Conservation (phyloP, 1,284 basidiomycete genomes). For the Ganoderma lucidum region DNA sequence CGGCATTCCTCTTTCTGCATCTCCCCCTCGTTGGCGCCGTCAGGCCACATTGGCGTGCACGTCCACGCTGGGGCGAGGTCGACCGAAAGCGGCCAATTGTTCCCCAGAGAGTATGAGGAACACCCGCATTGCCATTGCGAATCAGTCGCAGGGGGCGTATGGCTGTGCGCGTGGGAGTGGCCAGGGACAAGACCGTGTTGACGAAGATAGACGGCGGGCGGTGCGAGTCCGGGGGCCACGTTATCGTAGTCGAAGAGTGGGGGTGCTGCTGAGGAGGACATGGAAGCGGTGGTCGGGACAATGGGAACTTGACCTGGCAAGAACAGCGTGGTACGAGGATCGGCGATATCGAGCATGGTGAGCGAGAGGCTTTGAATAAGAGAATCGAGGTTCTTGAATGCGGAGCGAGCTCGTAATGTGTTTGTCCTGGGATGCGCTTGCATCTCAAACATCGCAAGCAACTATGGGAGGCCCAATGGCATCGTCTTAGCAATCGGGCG, state of each 20-base stretch:
- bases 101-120: conserved; percentile 57
- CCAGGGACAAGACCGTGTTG: conserved; percentile 11
- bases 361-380: conserved; percentile 69
- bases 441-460: conserved; percentile 74
- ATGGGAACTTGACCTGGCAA: conserved; percentile 17
- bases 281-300: conserved; percentile 36
- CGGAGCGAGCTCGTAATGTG: conserved; percentile 57
- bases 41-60: conserved; percentile 68
- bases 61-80: conserved; percentile 71
- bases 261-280: neutral
- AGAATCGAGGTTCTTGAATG: conserved; percentile 67
- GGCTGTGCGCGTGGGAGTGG: conserved; percentile 6
- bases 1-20: conserved; percentile 75
- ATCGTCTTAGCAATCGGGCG: neutral
- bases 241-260: neutral
- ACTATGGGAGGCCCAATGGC: conserved; percentile 45
- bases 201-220: neutral
- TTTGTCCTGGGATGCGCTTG: conserved; percentile 70
- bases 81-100: conserved; percentile 54
- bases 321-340: conserved; percentile 54
- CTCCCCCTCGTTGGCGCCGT: conserved; percentile 64
- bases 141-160: neutral
- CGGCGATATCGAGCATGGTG: conserved; percentile 52
- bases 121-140: conserved; percentile 55
- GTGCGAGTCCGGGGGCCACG: neutral